These are phyloP conservation scores for Cardiosporidium cionae DNA, from an alignment of 169 alveolate genomes.

Conservation along the genomic window DNA sequence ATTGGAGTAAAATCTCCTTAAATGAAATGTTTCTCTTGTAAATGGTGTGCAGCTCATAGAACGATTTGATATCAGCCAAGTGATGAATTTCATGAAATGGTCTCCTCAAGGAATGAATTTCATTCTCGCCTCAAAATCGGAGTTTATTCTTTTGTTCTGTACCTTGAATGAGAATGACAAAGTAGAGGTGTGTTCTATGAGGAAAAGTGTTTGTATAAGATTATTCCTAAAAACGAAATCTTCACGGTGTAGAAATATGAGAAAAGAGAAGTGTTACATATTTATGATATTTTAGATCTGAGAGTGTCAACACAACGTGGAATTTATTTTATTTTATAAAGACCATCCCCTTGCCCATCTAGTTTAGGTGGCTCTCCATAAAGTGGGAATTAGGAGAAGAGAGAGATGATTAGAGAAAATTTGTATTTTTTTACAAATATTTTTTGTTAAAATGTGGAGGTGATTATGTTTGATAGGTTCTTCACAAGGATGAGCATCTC, in stretches of 20 bases:
- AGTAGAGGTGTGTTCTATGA: constrained; percentile 54
- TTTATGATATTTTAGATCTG: background rate
- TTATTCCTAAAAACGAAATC: background rate
- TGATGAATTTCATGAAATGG: constrained; percentile 69
- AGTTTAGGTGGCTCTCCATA: too few relatives aligned
- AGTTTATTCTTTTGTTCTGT: constrained; percentile 71
- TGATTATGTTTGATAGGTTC: constrained; percentile 33
- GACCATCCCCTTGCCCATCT: too few relatives aligned
- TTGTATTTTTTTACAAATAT: constrained; percentile 71
- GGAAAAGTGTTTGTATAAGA: background rate
- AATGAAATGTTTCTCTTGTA: too few relatives aligned
- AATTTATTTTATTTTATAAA: too few relatives aligned
- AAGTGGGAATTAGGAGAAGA: background rate
- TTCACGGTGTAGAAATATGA: background rate
- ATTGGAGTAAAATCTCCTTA: too few relatives aligned
- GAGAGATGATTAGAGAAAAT: constrained; percentile 55
- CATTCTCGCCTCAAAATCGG: constrained; percentile 70
- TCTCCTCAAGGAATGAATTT: constrained; percentile 78
- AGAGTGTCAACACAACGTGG: too few relatives aligned
- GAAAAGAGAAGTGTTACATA: background rate
- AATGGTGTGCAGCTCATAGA: too few relatives aligned
- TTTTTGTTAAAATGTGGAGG: constrained; percentile 55
- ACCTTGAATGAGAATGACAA: constrained; percentile 62
- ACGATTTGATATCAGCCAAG: constrained; percentile 57
- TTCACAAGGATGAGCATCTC: constrained; percentile 51